Conservation (phyloP, 2,329 filamentous ascomycete species). For the Blumeria graminis region DNA sequence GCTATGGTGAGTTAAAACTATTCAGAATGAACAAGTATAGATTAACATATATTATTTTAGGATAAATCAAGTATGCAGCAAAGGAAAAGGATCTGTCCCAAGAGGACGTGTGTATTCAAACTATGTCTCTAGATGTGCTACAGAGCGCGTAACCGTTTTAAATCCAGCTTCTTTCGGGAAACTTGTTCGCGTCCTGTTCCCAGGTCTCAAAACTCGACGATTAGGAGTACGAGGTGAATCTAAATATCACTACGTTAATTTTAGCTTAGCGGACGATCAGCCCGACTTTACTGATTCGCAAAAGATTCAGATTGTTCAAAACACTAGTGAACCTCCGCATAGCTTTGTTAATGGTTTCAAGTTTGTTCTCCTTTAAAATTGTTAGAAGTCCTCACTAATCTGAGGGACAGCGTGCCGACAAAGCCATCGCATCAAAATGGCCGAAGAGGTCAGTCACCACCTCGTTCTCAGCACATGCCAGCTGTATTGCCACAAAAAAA, state of each 20-base stretch:
- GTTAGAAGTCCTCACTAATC: slow-evolving; percentile 5
- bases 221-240: slow-evolving; percentile 88
- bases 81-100: slow-evolving; percentile 66
- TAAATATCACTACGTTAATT: slow-evolving; percentile 84
- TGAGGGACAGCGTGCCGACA: slow-evolving; percentile 10
- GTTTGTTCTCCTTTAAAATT: slow-evolving; percentile 16
- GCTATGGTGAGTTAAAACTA: slow-evolving; percentile 40
- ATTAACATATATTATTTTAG: slow-evolving; percentile 19
- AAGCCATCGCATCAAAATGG: slow-evolving; percentile 14
- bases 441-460: slow-evolving; percentile 18
- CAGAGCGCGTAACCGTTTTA: slow-evolving; percentile 76
- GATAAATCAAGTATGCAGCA: slow-evolving; percentile 49
- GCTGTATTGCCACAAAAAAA: slow-evolving; percentile 11
- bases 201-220: slow-evolving; percentile 75
- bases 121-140: slow-evolving; percentile 81
- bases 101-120: slow-evolving; percentile 84
- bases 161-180: slow-evolving; percentile 97
- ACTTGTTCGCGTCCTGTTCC: slow-evolving; percentile 85
- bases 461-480: slow-evolving; percentile 16
- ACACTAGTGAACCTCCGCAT: slow-evolving; percentile 22
- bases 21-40: background rate
- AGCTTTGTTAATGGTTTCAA: slow-evolving; percentile 26
- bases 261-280: slow-evolving; percentile 31
- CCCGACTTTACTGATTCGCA: slow-evolving; percentile 17
- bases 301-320: slow-evolving; percentile 21